Conservation (phyloP, 345 rosid genomes). For the Angophora floribunda region DNA sequence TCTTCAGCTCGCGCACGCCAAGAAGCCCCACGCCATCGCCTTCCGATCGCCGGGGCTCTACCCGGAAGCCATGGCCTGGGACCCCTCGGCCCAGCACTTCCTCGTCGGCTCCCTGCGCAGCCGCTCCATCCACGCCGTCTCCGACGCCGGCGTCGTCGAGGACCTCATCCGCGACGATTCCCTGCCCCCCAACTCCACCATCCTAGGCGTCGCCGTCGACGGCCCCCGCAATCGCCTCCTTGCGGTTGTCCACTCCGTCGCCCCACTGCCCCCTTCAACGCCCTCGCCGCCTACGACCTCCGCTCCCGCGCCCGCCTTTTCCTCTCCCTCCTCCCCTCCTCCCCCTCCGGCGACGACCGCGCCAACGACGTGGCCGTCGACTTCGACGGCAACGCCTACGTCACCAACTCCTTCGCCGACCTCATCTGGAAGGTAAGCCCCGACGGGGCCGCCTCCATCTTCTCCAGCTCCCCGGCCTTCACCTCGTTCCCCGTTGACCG, state of each 20-base stretch:
- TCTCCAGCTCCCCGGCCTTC: conserved; percentile 51
- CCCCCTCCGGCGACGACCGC: conserved; percentile 14
- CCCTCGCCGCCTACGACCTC: conserved; percentile 88
- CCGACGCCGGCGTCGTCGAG: conserved; percentile 71
- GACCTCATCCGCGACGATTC: conserved; percentile 44
- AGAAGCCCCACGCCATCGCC: conserved; percentile 39
- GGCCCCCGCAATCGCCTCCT: conserved; percentile 48
- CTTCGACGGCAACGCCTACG: conserved; percentile 70
- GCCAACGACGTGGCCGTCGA: conserved; percentile 80
- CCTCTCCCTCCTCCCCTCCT: conserved; percentile 20
- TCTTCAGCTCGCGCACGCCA: conserved; percentile 3
- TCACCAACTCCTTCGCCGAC: conserved; percentile 74
- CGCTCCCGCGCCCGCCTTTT: conserved; percentile 34
- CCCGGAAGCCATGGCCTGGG: conserved; percentile 76
- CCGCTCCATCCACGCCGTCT: conserved; percentile 56
- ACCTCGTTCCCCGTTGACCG: conserved; percentile 29
- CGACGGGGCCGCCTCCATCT: conserved; percentile 55
- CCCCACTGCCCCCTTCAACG: conserved; percentile 69
- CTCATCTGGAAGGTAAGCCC: conserved; percentile 76
- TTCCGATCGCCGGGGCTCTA: conserved; percentile 64
- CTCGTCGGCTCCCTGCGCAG: conserved; percentile 59
- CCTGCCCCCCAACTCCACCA: conserved; percentile 51
- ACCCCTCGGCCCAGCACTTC: conserved; percentile 65
- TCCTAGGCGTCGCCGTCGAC: conserved; percentile 59
- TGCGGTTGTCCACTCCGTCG: conserved; percentile 35